phyloP scores from a whole-genome alignment of 2,329 filamentous ascomycete species.

The Davidsoniella neocaledoniae region DNA sequence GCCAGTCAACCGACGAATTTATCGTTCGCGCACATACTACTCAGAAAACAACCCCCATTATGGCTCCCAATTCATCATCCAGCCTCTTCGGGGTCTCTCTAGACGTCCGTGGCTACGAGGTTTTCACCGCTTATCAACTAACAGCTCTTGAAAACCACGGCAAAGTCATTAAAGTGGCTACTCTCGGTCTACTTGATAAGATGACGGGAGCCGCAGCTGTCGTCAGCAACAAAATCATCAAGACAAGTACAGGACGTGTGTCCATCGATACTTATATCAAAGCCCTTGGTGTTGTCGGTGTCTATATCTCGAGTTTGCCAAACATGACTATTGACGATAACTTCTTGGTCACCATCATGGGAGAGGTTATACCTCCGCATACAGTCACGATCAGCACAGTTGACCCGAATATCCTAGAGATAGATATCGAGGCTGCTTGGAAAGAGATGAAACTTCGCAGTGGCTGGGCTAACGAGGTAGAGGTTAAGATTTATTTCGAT shows the following conservation, averaged over 20 bases:
- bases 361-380: conserved; percentile 47
- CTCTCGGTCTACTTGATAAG: conserved; percentile 66
- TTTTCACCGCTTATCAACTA: conserved; percentile 59
- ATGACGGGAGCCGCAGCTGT: conserved; percentile 81
- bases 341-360: conserved; percentile 61
- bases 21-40: conserved; percentile 56
- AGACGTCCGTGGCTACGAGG: conserved; percentile 55
- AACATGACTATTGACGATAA: conserved; percentile 41
- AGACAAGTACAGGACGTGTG: conserved; percentile 36
- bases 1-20: conserved; percentile 34
- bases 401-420: conserved; percentile 48
- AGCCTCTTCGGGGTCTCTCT: conserved; percentile 47
- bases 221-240: conserved; percentile 38
- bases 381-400: conserved; percentile 42
- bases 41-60: conserved; percentile 40
- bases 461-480: conserved; percentile 68
- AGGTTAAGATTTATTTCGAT: conserved; percentile 44
- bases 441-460: conserved; percentile 49
- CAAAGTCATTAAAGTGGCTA: conserved; percentile 38
- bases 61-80: conserved; percentile 26
- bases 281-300: conserved; percentile 56
- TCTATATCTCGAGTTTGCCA: conserved; percentile 60
- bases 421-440: conserved; percentile 69
- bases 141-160: conserved; percentile 32
- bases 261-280: conserved; percentile 56